Conservation (phyloP, 805 yeast genomes). For the Monosporozyma aquatica region DNA sequence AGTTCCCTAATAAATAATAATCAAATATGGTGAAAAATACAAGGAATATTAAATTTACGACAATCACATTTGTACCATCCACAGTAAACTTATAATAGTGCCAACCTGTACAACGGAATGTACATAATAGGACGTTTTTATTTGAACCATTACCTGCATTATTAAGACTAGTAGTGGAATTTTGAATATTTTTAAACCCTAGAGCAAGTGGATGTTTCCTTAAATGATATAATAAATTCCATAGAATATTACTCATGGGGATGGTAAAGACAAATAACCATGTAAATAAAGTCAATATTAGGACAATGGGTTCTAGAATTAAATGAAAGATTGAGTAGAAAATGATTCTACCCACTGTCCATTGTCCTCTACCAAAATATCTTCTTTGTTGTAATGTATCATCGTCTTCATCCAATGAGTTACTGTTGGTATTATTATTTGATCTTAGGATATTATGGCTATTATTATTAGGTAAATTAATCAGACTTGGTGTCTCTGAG, state of each 20-base stretch:
- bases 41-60: conserved; percentile 71
- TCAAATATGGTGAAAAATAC: conserved; percentile 80
- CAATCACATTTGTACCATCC: conserved; percentile 90
- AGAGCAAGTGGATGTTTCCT: conserved; percentile 87
- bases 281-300: conserved; percentile 45
- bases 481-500: conserved; percentile 1
- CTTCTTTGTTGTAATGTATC: conserved; percentile 40
- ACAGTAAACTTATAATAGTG: conserved; percentile 94
- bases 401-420: background rate
- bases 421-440: background rate
- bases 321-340: conserved; percentile 66
- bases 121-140: conserved; percentile 66
- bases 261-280: conserved; percentile 85
- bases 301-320: conserved; percentile 58
- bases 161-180: conserved; percentile 5
- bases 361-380: conserved; percentile 82
- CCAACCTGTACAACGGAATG: conserved; percentile 84
- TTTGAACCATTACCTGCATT: conserved; percentile 23
- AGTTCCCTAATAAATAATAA: conserved; percentile 52
- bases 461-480: conserved; percentile 1
- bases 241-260: conserved; percentile 81
- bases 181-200: conserved; percentile 55
- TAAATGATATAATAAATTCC: conserved; percentile 62
- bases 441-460: background rate
- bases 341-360: conserved; percentile 76